Evolutionary conservation across 2,329 filamentous ascomycete species (phyloP).

Genomic region (Aspergillus clavatus): DNA sequence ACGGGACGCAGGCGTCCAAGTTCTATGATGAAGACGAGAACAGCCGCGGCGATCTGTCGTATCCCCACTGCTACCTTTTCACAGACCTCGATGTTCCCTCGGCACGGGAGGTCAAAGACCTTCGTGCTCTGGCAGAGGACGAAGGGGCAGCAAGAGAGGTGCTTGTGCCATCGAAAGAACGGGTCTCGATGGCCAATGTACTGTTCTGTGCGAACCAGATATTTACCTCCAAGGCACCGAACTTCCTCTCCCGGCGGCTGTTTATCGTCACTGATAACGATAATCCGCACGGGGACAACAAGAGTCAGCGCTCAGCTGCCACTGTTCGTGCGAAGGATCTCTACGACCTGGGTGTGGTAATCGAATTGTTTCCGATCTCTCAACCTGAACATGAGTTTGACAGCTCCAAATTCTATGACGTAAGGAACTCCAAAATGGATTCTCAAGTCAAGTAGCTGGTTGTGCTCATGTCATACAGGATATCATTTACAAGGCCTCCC

Average conservation of each 20-base stretch:
- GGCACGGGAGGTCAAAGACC: conserved; percentile 75
- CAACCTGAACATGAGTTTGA: conserved; percentile 68
- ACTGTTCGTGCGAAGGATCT: conserved; percentile 88
- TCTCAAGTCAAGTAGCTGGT: not conserved
- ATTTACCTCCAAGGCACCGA: conserved; percentile 89
- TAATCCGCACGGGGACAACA: conserved; percentile 70
- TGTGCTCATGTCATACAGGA: conserved; percentile 52
- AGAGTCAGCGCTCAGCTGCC: conserved; percentile 67
- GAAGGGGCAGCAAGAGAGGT: conserved; percentile 67
- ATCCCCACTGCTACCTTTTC: conserved; percentile 89
- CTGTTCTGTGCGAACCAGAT: conserved; percentile 95
- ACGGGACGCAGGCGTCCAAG: conserved; percentile 80
- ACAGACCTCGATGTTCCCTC: conserved; percentile 83
- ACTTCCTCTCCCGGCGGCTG: conserved; percentile 86
- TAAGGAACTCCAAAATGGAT: conserved; percentile 40
- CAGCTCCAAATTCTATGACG: conserved; percentile 83
- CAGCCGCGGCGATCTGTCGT: conserved; percentile 56
- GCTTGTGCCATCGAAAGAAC: conserved; percentile 63
- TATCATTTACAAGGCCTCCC: conserved; percentile 76
- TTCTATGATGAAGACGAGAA: conserved; percentile 64
- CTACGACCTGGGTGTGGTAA: conserved; percentile 85
- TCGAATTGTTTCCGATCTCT: conserved; percentile 90
- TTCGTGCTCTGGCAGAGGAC: conserved; percentile 73
- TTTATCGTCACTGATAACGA: conserved; percentile 97
- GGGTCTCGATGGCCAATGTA: conserved; percentile 77